Percentiles rank a stretch among this genome's conserved stretches.
Conservation (phyloP, 2,329 filamentous ascomycete genomes). For the Massarina eburnea region DNA sequence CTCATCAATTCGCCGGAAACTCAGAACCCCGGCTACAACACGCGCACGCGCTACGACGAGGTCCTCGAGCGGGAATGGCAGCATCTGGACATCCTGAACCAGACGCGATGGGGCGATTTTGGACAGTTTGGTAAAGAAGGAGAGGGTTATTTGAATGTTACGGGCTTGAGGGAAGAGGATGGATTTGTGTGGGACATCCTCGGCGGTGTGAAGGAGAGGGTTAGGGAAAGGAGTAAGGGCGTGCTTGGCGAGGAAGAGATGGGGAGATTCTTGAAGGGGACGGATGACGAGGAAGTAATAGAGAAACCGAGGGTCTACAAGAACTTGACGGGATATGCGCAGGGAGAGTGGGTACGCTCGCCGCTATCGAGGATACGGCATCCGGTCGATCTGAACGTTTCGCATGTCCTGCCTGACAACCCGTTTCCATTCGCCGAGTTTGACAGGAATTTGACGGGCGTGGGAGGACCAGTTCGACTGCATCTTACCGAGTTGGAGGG, state of each 20-base stretch:
- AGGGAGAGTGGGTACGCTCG: constrained; percentile 72
- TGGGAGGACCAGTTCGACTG: constrained; percentile 65
- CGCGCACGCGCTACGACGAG: constrained; percentile 45
- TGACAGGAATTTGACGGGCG: constrained; percentile 78
- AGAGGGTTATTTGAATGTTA: constrained; percentile 59
- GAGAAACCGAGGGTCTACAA: constrained; percentile 63
- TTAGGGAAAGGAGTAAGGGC: constrained; percentile 56
- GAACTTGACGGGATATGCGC: constrained; percentile 75
- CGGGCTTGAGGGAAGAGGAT: constrained; percentile 74
- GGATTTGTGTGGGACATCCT: constrained; percentile 79
- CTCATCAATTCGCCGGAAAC: constrained; percentile 42
- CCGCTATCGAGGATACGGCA: constrained; percentile 52
- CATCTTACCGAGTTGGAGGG: constrained; percentile 61
- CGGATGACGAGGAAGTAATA: constrained; percentile 13
- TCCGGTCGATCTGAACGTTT: constrained; percentile 49
- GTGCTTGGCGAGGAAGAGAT: constrained; percentile 42
- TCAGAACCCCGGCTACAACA: constrained; percentile 35
- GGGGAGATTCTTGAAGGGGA: constrained; percentile 40
- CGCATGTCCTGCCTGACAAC: constrained; percentile 63
- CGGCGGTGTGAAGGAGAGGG: constrained; percentile 64
- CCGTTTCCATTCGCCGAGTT: constrained; percentile 70
- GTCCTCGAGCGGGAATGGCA: constrained; percentile 54
- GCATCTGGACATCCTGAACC: constrained; percentile 49
- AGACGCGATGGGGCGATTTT: constrained; percentile 51
- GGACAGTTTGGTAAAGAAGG: constrained; percentile 52